Evolutionary conservation across 306 rosid genomes (phyloP).

Genomic region (Vachellia collinsii): DNA sequence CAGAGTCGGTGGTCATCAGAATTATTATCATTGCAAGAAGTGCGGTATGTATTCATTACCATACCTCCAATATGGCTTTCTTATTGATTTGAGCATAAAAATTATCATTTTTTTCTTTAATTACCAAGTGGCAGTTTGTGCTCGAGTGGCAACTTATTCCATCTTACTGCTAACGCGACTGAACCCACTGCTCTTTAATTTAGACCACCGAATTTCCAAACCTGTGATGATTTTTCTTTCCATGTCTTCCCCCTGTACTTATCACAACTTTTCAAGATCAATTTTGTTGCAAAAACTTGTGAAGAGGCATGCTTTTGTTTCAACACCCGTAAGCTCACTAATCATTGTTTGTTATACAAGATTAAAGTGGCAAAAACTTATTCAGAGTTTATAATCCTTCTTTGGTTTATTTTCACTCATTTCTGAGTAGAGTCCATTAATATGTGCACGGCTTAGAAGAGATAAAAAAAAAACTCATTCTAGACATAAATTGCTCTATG

Average conservation of each 20-base stretch:
- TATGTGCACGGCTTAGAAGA: neutral
- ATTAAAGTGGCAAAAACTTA: neutral
- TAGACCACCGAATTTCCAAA: neutral
- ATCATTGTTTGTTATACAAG: neutral
- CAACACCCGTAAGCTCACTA: neutral
- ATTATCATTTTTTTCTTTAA: neutral
- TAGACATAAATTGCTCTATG: slow-evolving; percentile 7
- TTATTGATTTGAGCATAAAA: neutral
- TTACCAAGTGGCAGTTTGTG: neutral
- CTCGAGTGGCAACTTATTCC: neutral
- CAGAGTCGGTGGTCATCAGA: slow-evolving; percentile 91
- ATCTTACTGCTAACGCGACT: neutral
- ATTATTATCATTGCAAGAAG: slow-evolving; percentile 86
- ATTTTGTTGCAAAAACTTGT: neutral
- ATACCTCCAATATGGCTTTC: neutral
- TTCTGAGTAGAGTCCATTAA: neutral
- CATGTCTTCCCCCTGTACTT: neutral
- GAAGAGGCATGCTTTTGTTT: neutral
- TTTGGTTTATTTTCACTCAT: neutral
- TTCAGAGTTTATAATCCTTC: neutral
- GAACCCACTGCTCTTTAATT: neutral
- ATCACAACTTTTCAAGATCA: neutral
- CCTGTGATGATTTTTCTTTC: neutral
- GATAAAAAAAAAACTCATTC: neutral
- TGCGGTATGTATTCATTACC: slow-evolving; percentile 70